phyloP scores from a whole-genome alignment of 2,329 filamentous ascomycete genomes.

The Aschersonia sp. region DNA sequence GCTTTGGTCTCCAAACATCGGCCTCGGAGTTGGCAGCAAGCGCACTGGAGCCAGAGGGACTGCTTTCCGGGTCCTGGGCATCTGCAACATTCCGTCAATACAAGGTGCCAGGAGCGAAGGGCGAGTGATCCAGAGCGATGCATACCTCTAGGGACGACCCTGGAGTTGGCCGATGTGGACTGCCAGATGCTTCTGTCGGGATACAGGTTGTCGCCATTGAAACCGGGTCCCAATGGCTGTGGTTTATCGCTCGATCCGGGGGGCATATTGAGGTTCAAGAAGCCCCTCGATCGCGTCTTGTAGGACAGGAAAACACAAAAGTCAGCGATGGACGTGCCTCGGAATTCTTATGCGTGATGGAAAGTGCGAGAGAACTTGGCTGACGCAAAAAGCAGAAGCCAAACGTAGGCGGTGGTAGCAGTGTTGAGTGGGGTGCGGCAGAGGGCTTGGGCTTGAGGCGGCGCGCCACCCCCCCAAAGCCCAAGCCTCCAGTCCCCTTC shows the following conservation, averaged over 20 bases:
- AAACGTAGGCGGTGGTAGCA: background rate
- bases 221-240: constrained; percentile 24
- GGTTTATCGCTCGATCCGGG: constrained; percentile 15
- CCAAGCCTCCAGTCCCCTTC: constrained; percentile 3
- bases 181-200: constrained; percentile 22
- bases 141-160: constrained; percentile 35
- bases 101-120: background rate
- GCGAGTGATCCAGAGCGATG: constrained; percentile 7
- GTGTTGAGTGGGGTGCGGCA: constrained; percentile 1
- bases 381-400: background rate
- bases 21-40: constrained; percentile 55
- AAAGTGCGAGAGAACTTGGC: background rate
- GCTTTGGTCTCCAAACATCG: constrained; percentile 37
- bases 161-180: constrained; percentile 23
- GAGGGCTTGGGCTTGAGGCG: constrained; percentile 4
- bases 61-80: constrained; percentile 8
- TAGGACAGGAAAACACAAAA: background rate
- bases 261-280: constrained; percentile 23
- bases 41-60: constrained; percentile 53
- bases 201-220: constrained; percentile 20
- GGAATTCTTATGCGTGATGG: background rate
- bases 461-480: constrained; percentile 2
- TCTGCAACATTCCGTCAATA: background rate
- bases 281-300: constrained; percentile 22
- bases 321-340: background rate